Conservation (phyloP, 805 yeast species). For the Nakazawaea holstii region DNA sequence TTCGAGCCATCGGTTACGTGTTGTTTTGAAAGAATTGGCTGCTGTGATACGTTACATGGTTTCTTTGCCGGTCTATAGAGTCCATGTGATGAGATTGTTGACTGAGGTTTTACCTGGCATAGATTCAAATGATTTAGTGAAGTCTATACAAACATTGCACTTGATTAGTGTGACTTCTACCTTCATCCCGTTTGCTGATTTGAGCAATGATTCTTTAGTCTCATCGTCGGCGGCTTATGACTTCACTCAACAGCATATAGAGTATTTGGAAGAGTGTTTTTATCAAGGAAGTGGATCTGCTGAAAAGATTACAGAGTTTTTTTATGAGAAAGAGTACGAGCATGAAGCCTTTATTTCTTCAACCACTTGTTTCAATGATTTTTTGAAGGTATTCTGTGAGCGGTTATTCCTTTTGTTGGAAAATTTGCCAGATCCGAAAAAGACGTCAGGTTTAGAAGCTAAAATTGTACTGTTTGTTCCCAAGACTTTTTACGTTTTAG, state of each 20-base stretch:
- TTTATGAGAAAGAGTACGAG: constrained; percentile 40
- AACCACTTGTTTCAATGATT: constrained; percentile 59
- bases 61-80: constrained; percentile 54
- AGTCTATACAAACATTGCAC: constrained; percentile 64
- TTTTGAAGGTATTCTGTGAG: constrained; percentile 51
- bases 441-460: constrained; percentile 45
- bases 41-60: constrained; percentile 66
- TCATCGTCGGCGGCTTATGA: constrained; percentile 37
- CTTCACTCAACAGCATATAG: constrained; percentile 62
- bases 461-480: constrained; percentile 34
- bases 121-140: constrained; percentile 78
- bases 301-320: constrained; percentile 24
- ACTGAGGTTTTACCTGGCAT: constrained; percentile 72
- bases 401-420: constrained; percentile 63
- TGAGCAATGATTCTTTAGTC: constrained; percentile 41
- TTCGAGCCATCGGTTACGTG: constrained; percentile 73
- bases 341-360: constrained; percentile 64
- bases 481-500: constrained; percentile 36
- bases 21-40: constrained; percentile 64
- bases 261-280: constrained; percentile 40
- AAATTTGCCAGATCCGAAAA: constrained; percentile 55
- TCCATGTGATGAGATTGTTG: constrained; percentile 73
- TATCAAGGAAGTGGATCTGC: constrained; percentile 22
- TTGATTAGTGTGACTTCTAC: constrained; percentile 66
- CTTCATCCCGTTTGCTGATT: constrained; percentile 65